A percentile compares a stretch with the other conserved stretches of the same genome.
Evolutionary conservation across 73 alveolate species (phyloP).

Genomic region (Tetrahymena malaccensis): DNA sequence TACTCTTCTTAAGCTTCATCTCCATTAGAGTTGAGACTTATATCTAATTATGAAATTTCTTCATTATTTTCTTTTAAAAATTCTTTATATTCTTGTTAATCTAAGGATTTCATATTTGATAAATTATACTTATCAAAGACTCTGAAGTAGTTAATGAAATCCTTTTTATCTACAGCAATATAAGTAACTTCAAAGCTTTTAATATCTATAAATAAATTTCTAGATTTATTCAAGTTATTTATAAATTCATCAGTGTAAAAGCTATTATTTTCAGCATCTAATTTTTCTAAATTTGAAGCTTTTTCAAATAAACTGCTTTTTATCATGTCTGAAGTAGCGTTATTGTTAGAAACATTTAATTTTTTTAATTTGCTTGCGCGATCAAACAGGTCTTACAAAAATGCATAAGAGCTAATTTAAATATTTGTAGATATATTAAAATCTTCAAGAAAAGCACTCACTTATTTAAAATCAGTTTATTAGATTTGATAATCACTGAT

Average conservation of each 20-base stretch:
- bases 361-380: background rate
- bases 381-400: background rate
- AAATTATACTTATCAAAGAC: background rate
- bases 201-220: background rate
- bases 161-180: background rate
- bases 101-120: background rate
- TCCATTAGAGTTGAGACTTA: background rate
- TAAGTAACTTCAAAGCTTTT: background rate
- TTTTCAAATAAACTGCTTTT: background rate
- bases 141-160: background rate
- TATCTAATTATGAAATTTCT: background rate
- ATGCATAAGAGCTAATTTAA: background rate
- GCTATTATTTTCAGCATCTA: background rate
- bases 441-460: background rate
- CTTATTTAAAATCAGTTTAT: background rate
- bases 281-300: background rate
- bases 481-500: background rate
- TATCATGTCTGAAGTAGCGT: background rate
- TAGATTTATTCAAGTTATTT: background rate
- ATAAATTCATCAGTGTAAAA: background rate
- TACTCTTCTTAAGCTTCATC: background rate
- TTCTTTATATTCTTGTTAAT: background rate
- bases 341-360: background rate
- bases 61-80: background rate
- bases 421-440: background rate